Evolutionary conservation across 768 basidiomycete species (phyloP).

Genomic region (Fomitopsis pulvina): DNA sequence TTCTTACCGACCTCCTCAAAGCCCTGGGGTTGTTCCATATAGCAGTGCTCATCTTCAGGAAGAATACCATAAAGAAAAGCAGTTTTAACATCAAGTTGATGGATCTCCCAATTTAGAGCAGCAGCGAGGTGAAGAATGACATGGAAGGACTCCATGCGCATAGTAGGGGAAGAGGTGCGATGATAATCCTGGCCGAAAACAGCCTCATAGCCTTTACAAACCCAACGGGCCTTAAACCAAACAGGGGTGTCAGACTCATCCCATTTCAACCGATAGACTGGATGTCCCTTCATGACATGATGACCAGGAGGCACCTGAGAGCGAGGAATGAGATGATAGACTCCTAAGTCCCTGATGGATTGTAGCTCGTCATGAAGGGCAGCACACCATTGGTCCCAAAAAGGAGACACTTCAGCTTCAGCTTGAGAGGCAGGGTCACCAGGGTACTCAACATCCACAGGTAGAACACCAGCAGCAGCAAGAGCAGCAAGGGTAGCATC

Average conservation of each 20-base stretch:
- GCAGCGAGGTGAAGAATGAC: conserved; percentile 32
- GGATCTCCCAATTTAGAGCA: conserved; percentile 26
- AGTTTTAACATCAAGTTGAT: conserved; percentile 35
- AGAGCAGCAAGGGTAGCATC: background rate
- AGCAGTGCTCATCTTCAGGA: conserved; percentile 22
- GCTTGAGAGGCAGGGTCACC: conserved; percentile 15
- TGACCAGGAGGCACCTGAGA: conserved; percentile 12
- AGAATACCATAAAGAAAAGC: conserved; percentile 31
- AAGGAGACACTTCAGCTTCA: conserved; percentile 16
- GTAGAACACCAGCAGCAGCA: conserved; percentile 12
- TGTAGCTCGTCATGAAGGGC: conserved; percentile 20
- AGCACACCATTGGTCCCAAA: conserved; percentile 14
- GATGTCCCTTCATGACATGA: conserved; percentile 9
- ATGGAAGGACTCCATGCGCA: conserved; percentile 32
- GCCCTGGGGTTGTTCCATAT: conserved; percentile 24
- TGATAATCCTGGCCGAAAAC: conserved; percentile 35
- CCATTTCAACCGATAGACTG: conserved; percentile 24
- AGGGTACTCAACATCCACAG: conserved; percentile 11
- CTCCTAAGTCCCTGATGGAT: conserved; percentile 9
- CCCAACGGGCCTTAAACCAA: conserved; percentile 29
- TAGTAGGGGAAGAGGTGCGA: conserved; percentile 35
- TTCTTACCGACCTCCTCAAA: conserved; percentile 4
- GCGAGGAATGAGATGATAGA: conserved; percentile 18
- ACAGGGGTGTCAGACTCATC: conserved; percentile 15
- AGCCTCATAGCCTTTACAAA: conserved; percentile 37